Evolutionary conservation across 1,139 yeast genomes (phyloP).

Genomic region (Hyphopichia fennica): DNA sequence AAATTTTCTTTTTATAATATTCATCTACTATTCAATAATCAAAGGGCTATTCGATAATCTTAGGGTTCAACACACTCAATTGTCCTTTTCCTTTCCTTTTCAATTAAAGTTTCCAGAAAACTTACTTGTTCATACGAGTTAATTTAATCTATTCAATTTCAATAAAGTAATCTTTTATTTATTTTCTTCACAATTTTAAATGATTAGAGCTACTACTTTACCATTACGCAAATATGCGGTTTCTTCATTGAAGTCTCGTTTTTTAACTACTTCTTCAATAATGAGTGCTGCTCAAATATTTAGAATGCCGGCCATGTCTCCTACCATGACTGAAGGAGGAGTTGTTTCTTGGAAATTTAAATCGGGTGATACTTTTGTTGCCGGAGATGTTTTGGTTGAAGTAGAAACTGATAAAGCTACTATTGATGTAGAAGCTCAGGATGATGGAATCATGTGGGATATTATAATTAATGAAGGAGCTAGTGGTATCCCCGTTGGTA

Average conservation of each 20-base stretch:
- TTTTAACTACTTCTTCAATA: not conserved
- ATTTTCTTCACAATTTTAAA: slow-evolving; percentile 6
- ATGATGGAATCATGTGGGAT: slow-evolving; percentile 86
- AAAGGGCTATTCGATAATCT: too few species aligned
- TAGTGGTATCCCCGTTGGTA: slow-evolving; percentile 80
- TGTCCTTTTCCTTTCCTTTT: too few species aligned
- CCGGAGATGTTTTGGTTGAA: slow-evolving; percentile 88
- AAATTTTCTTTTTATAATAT: too few species aligned
- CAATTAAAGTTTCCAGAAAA: not conserved
- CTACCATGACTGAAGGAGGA: slow-evolving; percentile 98
- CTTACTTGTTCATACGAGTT: not conserved
- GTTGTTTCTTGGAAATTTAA: slow-evolving; percentile 89
- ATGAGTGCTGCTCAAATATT: slow-evolving; percentile 51
- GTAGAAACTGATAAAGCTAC: slow-evolving; percentile 94
- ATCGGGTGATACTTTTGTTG: slow-evolving; percentile 71
- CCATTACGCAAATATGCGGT: slow-evolving; percentile 4
- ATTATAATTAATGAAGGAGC: slow-evolving; percentile 71
- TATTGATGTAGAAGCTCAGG: slow-evolving; percentile 90
- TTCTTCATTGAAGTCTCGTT: not conserved
- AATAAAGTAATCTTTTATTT: not conserved
- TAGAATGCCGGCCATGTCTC: slow-evolving; percentile 98
- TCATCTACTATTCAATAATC: too few species aligned
- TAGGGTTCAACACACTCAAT: too few species aligned
- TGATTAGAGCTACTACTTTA: slow-evolving; percentile 17
- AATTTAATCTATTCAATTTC: not conserved